A percentile compares a stretch with the other conserved stretches of the same genome.
phyloP scores from a whole-genome alignment of 257 asterid species.

The Solanum bulbocastanum region DNA sequence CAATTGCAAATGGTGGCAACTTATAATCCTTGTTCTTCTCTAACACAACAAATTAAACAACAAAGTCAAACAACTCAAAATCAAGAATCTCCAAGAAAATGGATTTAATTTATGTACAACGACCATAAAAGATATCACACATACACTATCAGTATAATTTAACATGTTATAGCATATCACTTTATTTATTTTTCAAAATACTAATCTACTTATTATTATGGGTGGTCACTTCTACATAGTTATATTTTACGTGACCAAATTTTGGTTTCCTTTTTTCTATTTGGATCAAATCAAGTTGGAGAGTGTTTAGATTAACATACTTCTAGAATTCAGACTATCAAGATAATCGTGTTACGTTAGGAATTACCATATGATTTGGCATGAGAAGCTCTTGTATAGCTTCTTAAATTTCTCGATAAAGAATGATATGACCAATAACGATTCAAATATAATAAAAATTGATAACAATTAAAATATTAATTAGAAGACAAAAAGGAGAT shows the following conservation, averaged over 20 bases:
- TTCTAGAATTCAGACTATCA: neutral
- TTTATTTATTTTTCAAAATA: neutral
- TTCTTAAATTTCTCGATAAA: neutral
- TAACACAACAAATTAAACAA: slow-evolving; percentile 18
- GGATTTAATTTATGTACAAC: neutral
- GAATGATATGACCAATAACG: neutral
- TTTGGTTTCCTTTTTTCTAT: neutral
- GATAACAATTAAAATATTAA: neutral
- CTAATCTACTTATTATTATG: neutral
- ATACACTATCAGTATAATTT: neutral
- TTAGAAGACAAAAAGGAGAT: neutral
- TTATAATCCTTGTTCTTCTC: slow-evolving; percentile 58
- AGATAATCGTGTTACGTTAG: neutral
- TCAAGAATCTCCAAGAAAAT: neutral
- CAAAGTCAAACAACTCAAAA: neutral
- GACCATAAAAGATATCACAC: neutral
- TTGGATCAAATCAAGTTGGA: neutral
- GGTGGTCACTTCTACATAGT: neutral
- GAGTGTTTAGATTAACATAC: neutral
- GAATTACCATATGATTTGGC: neutral
- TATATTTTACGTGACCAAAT: neutral
- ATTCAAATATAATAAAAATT: neutral
- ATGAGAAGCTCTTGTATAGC: neutral
- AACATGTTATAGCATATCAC: neutral
- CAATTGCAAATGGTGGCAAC: slow-evolving; percentile 49